Conservation (phyloP, 2,329 filamentous ascomycete genomes). For the Pseudogymnoascus sp. region DNA sequence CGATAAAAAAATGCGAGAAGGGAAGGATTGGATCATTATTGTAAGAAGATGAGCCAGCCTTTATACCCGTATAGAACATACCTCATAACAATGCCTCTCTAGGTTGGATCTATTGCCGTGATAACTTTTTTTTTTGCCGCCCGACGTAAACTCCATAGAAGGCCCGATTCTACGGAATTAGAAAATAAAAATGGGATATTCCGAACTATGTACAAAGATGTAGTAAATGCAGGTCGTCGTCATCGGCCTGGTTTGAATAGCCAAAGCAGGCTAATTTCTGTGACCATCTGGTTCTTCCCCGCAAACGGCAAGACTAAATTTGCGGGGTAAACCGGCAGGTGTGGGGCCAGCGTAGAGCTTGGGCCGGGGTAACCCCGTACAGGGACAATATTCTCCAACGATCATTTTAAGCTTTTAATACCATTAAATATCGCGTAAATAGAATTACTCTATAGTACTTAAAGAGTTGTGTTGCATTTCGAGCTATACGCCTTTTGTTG, state of each 20-base stretch:
- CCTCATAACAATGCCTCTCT: neutral
- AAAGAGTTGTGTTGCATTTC: neutral
- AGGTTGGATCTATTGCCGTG: neutral
- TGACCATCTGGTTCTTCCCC: neutral
- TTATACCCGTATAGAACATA: neutral
- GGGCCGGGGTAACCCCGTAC: neutral
- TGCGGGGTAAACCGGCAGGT: neutral
- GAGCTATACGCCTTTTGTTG: neutral
- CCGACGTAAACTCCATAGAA: neutral
- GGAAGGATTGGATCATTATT: neutral
- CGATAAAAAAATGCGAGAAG: neutral
- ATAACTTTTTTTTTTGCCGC: neutral
- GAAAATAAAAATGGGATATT: neutral
- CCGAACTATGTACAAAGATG: neutral
- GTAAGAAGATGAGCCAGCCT: neutral
- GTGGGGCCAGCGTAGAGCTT: neutral
- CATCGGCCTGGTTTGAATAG: neutral
- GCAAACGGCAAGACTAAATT: neutral
- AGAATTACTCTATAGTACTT: neutral
- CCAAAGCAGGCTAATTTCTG: neutral
- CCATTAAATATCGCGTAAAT: neutral
- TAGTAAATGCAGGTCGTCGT: neutral
- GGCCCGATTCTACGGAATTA: neutral
- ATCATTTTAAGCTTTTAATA: neutral
- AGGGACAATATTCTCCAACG: neutral